Evolutionary conservation across 805 yeast species (phyloP).

Genomic region (Metschnikowia shivogae): DNA sequence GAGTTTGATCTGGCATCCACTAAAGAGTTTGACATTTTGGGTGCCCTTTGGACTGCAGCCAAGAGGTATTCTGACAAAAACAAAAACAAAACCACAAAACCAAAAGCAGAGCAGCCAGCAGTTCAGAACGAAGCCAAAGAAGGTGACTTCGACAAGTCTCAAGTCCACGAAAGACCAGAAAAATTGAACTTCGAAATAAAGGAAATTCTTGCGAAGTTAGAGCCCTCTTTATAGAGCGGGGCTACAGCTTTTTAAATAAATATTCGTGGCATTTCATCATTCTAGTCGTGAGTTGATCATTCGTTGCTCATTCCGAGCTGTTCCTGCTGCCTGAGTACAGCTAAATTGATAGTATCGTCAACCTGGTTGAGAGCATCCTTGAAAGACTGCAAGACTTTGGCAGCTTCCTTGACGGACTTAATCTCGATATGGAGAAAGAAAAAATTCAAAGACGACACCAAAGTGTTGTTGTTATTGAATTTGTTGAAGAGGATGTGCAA

Average conservation of each 20-base stretch:
- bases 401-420: conserved; percentile 17
- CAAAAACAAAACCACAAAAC: neutral
- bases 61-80: conserved; percentile 13
- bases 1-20: conserved; percentile 17
- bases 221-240: neutral
- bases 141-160: conserved; percentile 6
- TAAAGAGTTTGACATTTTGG: conserved; percentile 25
- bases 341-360: conserved; percentile 23
- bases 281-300: neutral
- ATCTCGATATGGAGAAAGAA: conserved; percentile 29
- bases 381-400: conserved; percentile 20
- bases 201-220: conserved; percentile 1
- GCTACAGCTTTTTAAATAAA: conserved; percentile 2
- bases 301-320: neutral
- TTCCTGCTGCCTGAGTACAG: conserved; percentile 14
- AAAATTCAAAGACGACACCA: conserved; percentile 24
- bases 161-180: conserved; percentile 11
- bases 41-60: conserved; percentile 35
- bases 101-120: neutral
- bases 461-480: conserved; percentile 16
- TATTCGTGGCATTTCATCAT: conserved; percentile 6
- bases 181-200: conserved; percentile 8
- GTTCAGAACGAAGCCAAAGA: neutral
- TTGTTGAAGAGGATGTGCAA: conserved; percentile 28
- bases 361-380: conserved; percentile 21